Conservation (phyloP, 495 filamentous ascomycete species). For the Aspergillus baeticus region DNA sequence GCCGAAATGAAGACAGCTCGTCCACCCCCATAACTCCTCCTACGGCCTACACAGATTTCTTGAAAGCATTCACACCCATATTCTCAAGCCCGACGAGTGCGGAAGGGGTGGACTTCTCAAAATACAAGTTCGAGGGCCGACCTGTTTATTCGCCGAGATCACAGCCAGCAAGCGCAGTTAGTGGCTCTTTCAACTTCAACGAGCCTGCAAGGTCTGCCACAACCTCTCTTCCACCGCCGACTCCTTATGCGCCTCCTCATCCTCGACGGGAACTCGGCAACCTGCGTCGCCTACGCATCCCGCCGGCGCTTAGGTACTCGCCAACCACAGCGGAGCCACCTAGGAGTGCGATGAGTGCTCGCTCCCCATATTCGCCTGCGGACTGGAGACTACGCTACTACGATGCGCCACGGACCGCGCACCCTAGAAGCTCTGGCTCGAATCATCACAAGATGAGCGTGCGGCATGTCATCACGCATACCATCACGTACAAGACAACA, state of each 20-base stretch:
- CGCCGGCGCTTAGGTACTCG: constrained; percentile 25
- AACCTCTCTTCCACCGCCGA: constrained; percentile 35
- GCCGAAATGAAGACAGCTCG: constrained; percentile 52
- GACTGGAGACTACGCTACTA: constrained; percentile 42
- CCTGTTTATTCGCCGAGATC: constrained; percentile 30
- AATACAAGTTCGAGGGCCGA: constrained; percentile 27
- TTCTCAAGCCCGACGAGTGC: constrained; percentile 45
- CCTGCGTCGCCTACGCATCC: constrained; percentile 43
- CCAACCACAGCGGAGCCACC: constrained; percentile 27
- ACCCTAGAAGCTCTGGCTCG: constrained; percentile 9
- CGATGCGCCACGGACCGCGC: constrained; percentile 32
- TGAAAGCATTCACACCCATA: constrained; percentile 73
- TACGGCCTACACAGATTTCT: constrained; percentile 85
- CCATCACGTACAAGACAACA: constrained; percentile 46
- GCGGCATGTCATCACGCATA: constrained; percentile 48
- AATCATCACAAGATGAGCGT: constrained; percentile 38
- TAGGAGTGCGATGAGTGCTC: constrained; percentile 25
- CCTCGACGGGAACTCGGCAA: constrained; percentile 24
- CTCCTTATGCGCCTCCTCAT: constrained; percentile 25
- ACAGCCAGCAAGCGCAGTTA: constrained; percentile 40
- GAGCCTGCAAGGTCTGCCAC: constrained; percentile 27
- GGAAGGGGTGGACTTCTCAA: constrained; percentile 31
- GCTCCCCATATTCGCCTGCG: constrained; percentile 39
- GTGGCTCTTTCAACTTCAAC: constrained; percentile 26
- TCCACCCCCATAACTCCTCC: constrained; percentile 94